These are phyloP conservation scores for Glycine tomentella DNA, from an alignment of 306 rosid species.

Conservation along the genomic window DNA sequence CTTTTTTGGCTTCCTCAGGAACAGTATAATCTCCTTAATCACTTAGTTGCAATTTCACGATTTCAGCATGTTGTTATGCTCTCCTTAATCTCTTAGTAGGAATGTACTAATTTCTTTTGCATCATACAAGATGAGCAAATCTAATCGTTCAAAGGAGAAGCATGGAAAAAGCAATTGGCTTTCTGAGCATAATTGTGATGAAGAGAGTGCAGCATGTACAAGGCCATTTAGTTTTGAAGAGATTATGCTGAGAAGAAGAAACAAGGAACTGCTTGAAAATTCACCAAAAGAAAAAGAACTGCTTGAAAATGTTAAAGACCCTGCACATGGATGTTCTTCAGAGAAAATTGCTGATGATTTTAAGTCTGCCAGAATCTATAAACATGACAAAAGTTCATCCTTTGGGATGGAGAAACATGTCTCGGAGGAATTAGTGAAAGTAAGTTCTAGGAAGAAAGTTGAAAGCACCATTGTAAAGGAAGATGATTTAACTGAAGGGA, in stretches of 20 bases:
- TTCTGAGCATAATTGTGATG: conserved; percentile 53
- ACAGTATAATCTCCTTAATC: conserved; percentile 31
- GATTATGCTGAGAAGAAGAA: conserved; percentile 77
- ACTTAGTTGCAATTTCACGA: conserved; percentile 6
- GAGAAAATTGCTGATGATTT: conserved; percentile 52
- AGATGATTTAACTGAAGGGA: conserved; percentile 52
- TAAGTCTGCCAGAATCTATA: conserved; percentile 52
- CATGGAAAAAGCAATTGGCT: conserved; percentile 46
- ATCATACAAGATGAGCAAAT: conserved; percentile 64
- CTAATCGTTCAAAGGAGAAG: conserved; percentile 57
- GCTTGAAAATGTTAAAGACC: conserved; percentile 55
- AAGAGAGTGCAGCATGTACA: conserved; percentile 89
- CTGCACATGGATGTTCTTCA: conserved; percentile 46
- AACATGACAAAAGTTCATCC: conserved; percentile 47
- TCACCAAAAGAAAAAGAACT: too few species aligned
- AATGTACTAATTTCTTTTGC: conserved; percentile 37
- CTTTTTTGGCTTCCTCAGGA: conserved; percentile 29
- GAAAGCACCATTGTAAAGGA: conserved; percentile 51
- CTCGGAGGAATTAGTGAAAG: conserved; percentile 52
- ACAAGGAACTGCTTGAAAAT: conserved; percentile 60
- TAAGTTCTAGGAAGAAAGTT: conserved; percentile 64
- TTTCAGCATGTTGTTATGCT: conserved; percentile 36
- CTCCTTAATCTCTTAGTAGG: conserved; percentile 33
- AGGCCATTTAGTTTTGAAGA: conserved; percentile 87
- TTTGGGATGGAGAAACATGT: conserved; percentile 50